Evolutionary conservation across 2,329 filamentous ascomycete species (phyloP).

Genomic region (Elsinoe australis): DNA sequence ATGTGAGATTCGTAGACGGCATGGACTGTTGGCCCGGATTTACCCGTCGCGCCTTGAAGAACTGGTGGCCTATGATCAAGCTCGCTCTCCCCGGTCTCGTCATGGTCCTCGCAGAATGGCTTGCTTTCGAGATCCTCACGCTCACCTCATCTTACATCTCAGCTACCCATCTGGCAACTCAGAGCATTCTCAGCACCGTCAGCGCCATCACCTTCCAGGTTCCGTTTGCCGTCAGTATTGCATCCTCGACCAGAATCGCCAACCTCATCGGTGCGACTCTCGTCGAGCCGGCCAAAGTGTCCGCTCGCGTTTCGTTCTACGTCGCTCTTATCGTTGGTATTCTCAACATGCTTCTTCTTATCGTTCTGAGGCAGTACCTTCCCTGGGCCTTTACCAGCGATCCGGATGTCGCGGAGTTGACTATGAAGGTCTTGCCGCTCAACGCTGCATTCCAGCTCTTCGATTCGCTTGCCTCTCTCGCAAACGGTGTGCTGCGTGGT

Average conservation of each 20-base stretch:
- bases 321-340: conserved; percentile 63
- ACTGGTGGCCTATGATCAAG: conserved; percentile 76
- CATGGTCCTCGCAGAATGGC: conserved; percentile 87
- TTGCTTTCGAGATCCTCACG: conserved; percentile 85
- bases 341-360: conserved; percentile 66
- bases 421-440: conserved; percentile 62
- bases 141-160: conserved; percentile 73
- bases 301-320: conserved; percentile 64
- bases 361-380: conserved; percentile 58
- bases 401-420: conserved; percentile 57
- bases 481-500: conserved; percentile 76
- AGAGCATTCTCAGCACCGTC: conserved; percentile 62
- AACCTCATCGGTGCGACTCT: conserved; percentile 85
- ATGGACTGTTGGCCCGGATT: conserved; percentile 73
- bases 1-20: conserved; percentile 61
- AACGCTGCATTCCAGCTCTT: conserved; percentile 85
- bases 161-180: conserved; percentile 72
- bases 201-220: conserved; percentile 25
- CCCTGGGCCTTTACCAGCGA: conserved; percentile 66
- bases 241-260: conserved; percentile 77
- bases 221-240: conserved; percentile 84
- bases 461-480: conserved; percentile 68
- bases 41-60: conserved; percentile 56
- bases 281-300: conserved; percentile 67
- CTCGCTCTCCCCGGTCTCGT: conserved; percentile 80